phyloP scores from a whole-genome alignment of 257 asterid genomes.

The Misopates orontium region DNA sequence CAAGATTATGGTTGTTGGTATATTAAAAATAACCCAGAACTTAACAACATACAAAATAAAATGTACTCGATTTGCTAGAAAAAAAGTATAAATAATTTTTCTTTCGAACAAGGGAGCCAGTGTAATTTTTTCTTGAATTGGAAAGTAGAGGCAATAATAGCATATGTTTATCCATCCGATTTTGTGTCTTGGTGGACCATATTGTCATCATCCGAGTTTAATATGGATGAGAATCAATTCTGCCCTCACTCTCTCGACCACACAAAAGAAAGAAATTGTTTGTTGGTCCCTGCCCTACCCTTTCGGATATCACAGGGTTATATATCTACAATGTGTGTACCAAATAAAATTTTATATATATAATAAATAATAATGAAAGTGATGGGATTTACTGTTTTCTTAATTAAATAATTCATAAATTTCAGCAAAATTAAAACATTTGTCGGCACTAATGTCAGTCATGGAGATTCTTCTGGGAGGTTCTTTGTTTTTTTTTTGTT shows the following conservation, averaged over 20 bases:
- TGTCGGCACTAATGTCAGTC: neutral
- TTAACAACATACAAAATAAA: too few relatives aligned
- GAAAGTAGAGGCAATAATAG: too few relatives aligned
- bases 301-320: neutral
- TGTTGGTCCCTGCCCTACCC: neutral
- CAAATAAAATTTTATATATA: too few relatives aligned
- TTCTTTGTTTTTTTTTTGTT: too few relatives aligned
- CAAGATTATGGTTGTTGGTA: too few relatives aligned
- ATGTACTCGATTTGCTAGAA: too few relatives aligned
- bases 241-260: slow-evolving; percentile 15
- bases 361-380: neutral
- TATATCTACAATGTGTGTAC: neutral
- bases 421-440: neutral
- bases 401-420: neutral
- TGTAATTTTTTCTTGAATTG: too few relatives aligned
- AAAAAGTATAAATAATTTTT: too few relatives aligned
- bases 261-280: neutral
- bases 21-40: too few relatives aligned
- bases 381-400: neutral
- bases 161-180: slow-evolving; percentile 11
- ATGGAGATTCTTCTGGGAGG: neutral
- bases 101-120: too few relatives aligned
- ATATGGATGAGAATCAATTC: slow-evolving; percentile 22
- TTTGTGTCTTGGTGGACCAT: slow-evolving; percentile 23
- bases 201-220: neutral